Conservation (phyloP, 352 stramenopile species). For the Aphanomyces cochlioides region DNA sequence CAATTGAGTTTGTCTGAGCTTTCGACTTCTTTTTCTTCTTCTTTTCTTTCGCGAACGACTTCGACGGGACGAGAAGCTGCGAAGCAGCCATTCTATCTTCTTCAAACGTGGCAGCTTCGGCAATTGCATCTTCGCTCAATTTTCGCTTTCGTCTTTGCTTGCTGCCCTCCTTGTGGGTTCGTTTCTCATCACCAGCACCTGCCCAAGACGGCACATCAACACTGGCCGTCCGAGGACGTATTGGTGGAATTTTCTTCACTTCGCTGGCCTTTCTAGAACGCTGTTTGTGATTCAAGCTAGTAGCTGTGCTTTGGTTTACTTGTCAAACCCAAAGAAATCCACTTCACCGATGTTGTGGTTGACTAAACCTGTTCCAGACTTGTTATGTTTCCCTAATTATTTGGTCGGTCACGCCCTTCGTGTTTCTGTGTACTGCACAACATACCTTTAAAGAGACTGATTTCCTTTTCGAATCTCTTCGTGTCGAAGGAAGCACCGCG, state of each 20-base stretch:
- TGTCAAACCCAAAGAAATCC: slow-evolving; percentile 27
- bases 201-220: slow-evolving; percentile 66
- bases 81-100: slow-evolving; percentile 68
- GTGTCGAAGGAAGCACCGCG: slow-evolving; percentile 21
- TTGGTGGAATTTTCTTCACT: slow-evolving; percentile 35
- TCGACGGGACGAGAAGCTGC: slow-evolving; percentile 51
- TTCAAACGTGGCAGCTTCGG: slow-evolving; percentile 63
- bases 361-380: background rate
- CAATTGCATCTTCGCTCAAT: slow-evolving; percentile 71
- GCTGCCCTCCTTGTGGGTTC: slow-evolving; percentile 49
- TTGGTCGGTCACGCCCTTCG: too few relatives aligned
- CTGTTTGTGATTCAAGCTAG: too few relatives aligned
- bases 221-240: slow-evolving; percentile 58
- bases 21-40: slow-evolving; percentile 33
- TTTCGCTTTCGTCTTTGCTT: slow-evolving; percentile 78
- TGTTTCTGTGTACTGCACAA: too few relatives aligned
- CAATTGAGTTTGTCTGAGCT: slow-evolving; percentile 44
- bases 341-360: slow-evolving; percentile 30
- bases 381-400: background rate
- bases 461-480: slow-evolving; percentile 22
- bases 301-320: background rate
- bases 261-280: background rate
- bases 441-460: slow-evolving; percentile 22
- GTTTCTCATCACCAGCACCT: slow-evolving; percentile 38
- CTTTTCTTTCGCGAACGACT: slow-evolving; percentile 38